phyloP scores from a whole-genome alignment of 2,329 filamentous ascomycete species.

The Pleomassaria siparia region DNA sequence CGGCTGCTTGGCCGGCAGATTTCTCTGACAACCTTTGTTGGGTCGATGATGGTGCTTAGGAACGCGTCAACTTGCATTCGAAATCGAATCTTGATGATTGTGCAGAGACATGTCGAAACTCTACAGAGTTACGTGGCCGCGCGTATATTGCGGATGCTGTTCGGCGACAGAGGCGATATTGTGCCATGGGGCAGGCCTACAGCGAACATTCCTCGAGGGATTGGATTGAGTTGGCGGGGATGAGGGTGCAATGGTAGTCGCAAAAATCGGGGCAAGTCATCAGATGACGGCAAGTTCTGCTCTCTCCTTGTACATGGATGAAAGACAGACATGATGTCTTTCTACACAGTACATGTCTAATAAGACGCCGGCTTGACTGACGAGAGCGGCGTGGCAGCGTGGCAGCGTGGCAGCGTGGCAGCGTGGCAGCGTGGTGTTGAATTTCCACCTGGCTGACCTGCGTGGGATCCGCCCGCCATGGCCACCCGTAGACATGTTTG shows the following conservation, averaged over 20 bases:
- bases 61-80: constrained; percentile 2
- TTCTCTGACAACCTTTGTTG: too few species aligned
- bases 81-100: constrained; percentile 4
- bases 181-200: not conserved
- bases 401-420: constrained; percentile 5
- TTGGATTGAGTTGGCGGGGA: not conserved
- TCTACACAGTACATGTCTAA: too few species aligned
- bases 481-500: constrained; percentile 11
- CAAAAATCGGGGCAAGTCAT: not conserved
- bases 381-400: constrained; percentile 2
- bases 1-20: too few species aligned
- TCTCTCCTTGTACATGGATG: not conserved
- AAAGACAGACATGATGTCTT: not conserved
- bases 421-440: constrained; percentile 4
- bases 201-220: constrained; percentile 3
- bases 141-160: not conserved
- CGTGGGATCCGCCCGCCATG: constrained; percentile 10
- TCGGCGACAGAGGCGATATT: not conserved
- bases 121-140: not conserved
- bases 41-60: not conserved
- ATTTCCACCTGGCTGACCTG: constrained; percentile 6
- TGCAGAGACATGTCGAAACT: not conserved
- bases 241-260: not conserved
- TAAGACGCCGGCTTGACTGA: not conserved
- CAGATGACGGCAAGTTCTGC: not conserved